Conservation (phyloP, 2,329 filamentous ascomycete genomes). For the Pyrenophora tritici-repentis region DNA sequence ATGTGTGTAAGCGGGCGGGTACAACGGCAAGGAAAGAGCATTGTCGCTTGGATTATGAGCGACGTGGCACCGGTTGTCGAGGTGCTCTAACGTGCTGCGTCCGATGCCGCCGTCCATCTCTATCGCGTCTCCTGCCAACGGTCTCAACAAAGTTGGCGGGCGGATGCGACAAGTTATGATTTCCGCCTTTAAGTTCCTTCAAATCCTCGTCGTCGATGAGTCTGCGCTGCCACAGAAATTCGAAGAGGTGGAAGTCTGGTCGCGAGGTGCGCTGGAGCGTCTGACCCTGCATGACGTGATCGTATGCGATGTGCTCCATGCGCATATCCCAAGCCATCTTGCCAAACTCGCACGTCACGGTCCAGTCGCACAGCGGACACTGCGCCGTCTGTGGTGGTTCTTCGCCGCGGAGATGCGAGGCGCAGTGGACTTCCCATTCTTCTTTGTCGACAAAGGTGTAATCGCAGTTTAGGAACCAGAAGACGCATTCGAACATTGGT, state of each 20-base stretch:
- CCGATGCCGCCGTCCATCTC: constrained; percentile 14
- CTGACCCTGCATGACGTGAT: constrained; percentile 31
- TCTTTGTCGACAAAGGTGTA: constrained; percentile 26
- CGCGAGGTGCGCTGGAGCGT: constrained; percentile 30
- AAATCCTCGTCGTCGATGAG: constrained; percentile 40
- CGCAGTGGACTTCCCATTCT: constrained; percentile 41
- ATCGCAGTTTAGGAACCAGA: constrained; percentile 42
- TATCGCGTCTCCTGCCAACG: constrained; percentile 9
- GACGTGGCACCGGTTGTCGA: constrained; percentile 5
- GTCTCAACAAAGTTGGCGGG: constrained; percentile 31
- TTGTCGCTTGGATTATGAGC: background rate
- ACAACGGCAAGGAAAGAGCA: background rate
- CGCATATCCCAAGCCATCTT: constrained; percentile 28
- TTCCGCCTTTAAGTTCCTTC: constrained; percentile 41
- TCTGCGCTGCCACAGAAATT: constrained; percentile 37
- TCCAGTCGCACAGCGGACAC: constrained; percentile 43
- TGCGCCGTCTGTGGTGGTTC: constrained; percentile 35
- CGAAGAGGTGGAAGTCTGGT: constrained; percentile 37
- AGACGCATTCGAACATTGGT: constrained; percentile 38
- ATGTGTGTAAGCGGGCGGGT: background rate
- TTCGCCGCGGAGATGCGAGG: constrained; percentile 41
- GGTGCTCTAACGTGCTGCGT: constrained; percentile 18
- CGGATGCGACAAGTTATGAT: constrained; percentile 27
- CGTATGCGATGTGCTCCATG: constrained; percentile 37
- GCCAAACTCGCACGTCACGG: constrained; percentile 16